These are phyloP conservation scores for Potentilla sterilis DNA, from an alignment of 306 rosid genomes.

Conservation along the genomic window DNA sequence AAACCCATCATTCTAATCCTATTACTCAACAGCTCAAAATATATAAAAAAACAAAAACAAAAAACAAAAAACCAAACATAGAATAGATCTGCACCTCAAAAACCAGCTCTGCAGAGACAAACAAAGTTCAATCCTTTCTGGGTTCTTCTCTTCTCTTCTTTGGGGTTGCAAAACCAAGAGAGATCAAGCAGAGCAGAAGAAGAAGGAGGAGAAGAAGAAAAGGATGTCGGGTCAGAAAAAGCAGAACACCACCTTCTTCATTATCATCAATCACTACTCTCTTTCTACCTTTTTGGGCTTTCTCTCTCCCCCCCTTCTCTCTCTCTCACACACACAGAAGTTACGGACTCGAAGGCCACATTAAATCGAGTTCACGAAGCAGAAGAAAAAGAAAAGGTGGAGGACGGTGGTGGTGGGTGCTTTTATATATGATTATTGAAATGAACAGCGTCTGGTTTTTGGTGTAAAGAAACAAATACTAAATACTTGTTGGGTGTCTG, in stretches of 20 bases:
- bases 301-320: not conserved
- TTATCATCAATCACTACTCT: slow-evolving; percentile 13
- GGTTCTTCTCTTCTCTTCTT: not conserved
- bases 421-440: not conserved
- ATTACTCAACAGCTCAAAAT: slow-evolving; percentile 1
- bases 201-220: slow-evolving; percentile 8
- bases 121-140: slow-evolving; percentile 12
- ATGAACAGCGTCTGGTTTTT: not conserved
- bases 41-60: not conserved
- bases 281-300: slow-evolving; percentile 14
- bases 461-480: not conserved
- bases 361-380: slow-evolving; percentile 51
- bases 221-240: slow-evolving; percentile 44
- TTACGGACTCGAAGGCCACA: slow-evolving; percentile 55
- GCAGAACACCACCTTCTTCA: slow-evolving; percentile 23
- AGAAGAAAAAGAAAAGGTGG: slow-evolving; percentile 12
- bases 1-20: slow-evolving; percentile 27
- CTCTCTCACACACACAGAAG: slow-evolving; percentile 20
- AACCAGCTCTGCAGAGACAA: slow-evolving; percentile 18
- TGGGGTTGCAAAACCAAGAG: slow-evolving; percentile 7
- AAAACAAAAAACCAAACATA: not conserved
- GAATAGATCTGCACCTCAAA: slow-evolving; percentile 46
- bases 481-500: not conserved
- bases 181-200: slow-evolving; percentile 24
- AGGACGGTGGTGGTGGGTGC: slow-evolving; percentile 29